Evolutionary conservation across 176 grass and related monocot genomes (phyloP).

Genomic region (Carex scoparia): DNA sequence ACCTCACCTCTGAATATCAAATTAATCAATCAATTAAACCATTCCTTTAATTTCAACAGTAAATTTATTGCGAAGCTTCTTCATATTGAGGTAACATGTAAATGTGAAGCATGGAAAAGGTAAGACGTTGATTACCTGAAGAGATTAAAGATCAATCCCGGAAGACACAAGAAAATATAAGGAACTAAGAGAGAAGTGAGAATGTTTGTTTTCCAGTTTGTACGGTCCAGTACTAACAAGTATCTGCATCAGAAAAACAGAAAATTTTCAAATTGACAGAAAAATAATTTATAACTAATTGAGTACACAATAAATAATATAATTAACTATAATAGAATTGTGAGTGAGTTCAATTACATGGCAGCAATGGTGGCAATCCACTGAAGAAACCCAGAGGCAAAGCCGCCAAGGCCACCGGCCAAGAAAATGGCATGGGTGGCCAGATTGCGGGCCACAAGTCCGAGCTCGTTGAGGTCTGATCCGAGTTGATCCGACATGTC

Average conservation of each 20-base stretch:
- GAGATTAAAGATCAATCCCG: conserved; percentile 49
- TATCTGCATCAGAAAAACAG: conserved; percentile 44
- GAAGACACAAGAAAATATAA: conserved; percentile 82
- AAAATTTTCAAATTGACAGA: neutral
- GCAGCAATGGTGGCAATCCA: conserved; percentile 67
- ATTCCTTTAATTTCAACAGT: neutral
- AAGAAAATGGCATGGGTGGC: conserved; percentile 59
- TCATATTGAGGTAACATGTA: neutral
- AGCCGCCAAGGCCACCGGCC: conserved; percentile 37
- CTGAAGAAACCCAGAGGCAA: conserved; percentile 53
- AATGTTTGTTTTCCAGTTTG: conserved; percentile 96
- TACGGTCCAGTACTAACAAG: conserved; percentile 77
- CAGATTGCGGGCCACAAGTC: conserved; percentile 48
- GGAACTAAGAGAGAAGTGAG: conserved; percentile 73
- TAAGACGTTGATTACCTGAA: conserved; percentile 34
- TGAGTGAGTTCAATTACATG: conserved; percentile 38
- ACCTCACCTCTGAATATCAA: conserved; percentile 61
- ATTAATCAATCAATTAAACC: neutral
- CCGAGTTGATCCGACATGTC: conserved; percentile 41
- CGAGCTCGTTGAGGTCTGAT: conserved; percentile 64
- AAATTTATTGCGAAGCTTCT: neutral
- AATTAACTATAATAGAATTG: neutral
- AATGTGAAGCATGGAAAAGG: neutral
- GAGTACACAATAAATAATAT: no score
- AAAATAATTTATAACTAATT: no score